phyloP scores from a whole-genome alignment of 1,139 yeast genomes.

The Yamadazyma sp. region DNA sequence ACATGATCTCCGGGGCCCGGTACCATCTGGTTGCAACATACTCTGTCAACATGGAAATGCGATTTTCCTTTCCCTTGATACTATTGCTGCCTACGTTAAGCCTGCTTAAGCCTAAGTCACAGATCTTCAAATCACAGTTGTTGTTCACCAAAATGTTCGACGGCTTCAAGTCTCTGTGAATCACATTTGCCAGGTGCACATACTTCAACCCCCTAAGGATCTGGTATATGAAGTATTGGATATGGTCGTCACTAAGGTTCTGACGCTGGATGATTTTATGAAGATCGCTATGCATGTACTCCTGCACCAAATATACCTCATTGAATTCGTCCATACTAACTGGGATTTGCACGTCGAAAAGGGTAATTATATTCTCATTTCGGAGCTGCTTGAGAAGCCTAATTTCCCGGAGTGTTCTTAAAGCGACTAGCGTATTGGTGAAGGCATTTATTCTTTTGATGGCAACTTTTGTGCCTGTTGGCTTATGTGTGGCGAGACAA shows the following conservation, averaged over 20 bases:
- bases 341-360: conserved; percentile 42
- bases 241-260: conserved; percentile 59
- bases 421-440: conserved; percentile 34
- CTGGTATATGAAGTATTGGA: conserved; percentile 68
- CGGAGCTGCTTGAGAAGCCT: conserved; percentile 34
- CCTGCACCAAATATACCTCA: conserved; percentile 71
- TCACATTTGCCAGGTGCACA: conserved; percentile 56
- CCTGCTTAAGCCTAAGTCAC: conserved; percentile 57
- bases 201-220: conserved; percentile 63
- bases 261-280: conserved; percentile 55
- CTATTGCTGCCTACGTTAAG: conserved; percentile 24
- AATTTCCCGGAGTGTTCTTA: conserved; percentile 45
- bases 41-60: conserved; percentile 50
- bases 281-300: conserved; percentile 69
- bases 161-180: conserved; percentile 44
- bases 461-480: conserved; percentile 41
- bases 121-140: conserved; percentile 45
- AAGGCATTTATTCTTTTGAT: conserved; percentile 45
- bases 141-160: conserved; percentile 35
- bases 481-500: conserved; percentile 39
- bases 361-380: conserved; percentile 42
- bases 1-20: conserved; percentile 78
- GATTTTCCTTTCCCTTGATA: conserved; percentile 15
- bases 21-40: conserved; percentile 83
- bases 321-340: conserved; percentile 41